Evolutionary conservation across 2,329 filamentous ascomycete species (phyloP).

Genomic region (Aotearoamyces nothofagi): DNA sequence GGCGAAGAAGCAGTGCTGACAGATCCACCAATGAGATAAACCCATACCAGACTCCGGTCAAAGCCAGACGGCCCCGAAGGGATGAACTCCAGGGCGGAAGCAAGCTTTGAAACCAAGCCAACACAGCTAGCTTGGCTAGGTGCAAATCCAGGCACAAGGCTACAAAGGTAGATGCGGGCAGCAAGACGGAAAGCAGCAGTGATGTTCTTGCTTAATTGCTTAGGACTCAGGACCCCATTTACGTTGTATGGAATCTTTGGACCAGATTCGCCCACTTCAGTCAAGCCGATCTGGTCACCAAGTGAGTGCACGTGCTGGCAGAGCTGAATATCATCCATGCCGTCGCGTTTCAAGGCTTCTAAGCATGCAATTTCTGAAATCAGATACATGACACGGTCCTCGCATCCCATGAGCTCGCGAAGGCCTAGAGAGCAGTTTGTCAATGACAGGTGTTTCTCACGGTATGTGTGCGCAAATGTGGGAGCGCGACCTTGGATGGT

Average conservation of each 20-base stretch:
- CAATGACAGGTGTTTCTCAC: constrained; percentile 72
- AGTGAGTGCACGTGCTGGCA: constrained; percentile 85
- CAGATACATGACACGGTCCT: constrained; percentile 93
- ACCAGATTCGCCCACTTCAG: constrained; percentile 46
- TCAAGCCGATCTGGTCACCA: constrained; percentile 71
- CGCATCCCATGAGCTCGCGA: constrained; percentile 90
- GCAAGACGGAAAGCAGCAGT: constrained; percentile 83
- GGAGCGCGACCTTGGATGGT: constrained; percentile 83
- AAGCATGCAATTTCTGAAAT: constrained; percentile 96
- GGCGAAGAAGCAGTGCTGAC: constrained; percentile 56
- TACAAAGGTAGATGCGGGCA: constrained; percentile 93
- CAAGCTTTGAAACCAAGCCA: constrained; percentile 65
- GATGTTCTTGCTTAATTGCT: constrained; percentile 77
- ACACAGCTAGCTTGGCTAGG: constrained; percentile 59
- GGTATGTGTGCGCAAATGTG: constrained; percentile 85
- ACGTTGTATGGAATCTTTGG: constrained; percentile 47
- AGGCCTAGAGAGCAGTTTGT: constrained; percentile 52
- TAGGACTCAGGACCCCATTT: constrained; percentile 64
- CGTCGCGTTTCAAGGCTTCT: constrained; percentile 70
- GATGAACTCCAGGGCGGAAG: constrained; percentile 63
- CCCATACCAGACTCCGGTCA: constrained; percentile 86
- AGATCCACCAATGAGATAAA: constrained; percentile 74
- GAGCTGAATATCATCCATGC: constrained; percentile 72
- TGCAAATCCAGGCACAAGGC: constrained; percentile 77
- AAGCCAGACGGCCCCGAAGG: constrained; percentile 70